These are phyloP conservation scores for Ceratocystis eucalypticola DNA, from an alignment of 2,329 filamentous ascomycete species.

Conservation along the genomic window DNA sequence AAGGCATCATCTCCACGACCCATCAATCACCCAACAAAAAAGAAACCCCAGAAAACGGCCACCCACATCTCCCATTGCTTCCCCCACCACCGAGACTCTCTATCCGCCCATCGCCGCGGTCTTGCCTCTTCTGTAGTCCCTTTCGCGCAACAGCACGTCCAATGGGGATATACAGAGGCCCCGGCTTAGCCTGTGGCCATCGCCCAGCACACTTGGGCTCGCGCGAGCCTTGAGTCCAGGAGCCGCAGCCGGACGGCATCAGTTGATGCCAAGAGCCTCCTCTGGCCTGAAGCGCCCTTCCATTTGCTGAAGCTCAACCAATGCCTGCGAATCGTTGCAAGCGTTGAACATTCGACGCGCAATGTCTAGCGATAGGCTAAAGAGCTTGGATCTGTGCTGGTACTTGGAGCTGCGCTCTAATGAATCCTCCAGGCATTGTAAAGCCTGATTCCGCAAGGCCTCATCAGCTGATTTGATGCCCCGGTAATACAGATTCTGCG, in stretches of 20 bases:
- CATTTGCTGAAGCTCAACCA: background rate
- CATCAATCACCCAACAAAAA: background rate
- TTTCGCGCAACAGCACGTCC: too few species aligned
- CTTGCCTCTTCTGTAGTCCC: too few species aligned
- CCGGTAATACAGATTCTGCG: slow-evolving; percentile 4
- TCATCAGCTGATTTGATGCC: background rate
- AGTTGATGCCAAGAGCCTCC: background rate
- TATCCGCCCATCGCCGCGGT: too few species aligned
- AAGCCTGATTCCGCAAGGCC: background rate
- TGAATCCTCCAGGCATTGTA: background rate
- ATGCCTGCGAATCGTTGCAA: background rate
- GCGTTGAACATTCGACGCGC: background rate
- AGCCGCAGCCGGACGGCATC: background rate
- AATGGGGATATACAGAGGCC: too few species aligned
- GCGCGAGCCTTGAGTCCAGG: too few species aligned
- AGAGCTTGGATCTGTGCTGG: background rate
- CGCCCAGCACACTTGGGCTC: too few species aligned
- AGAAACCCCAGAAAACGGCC: background rate
- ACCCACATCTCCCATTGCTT: background rate
- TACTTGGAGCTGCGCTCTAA: background rate
- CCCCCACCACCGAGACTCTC: background rate
- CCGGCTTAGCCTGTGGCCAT: too few species aligned
- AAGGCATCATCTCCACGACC: background rate
- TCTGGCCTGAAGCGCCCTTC: background rate
- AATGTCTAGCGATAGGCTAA: background rate